phyloP scores from a whole-genome alignment of 345 rosid species.

The Syzygium jambos region DNA sequence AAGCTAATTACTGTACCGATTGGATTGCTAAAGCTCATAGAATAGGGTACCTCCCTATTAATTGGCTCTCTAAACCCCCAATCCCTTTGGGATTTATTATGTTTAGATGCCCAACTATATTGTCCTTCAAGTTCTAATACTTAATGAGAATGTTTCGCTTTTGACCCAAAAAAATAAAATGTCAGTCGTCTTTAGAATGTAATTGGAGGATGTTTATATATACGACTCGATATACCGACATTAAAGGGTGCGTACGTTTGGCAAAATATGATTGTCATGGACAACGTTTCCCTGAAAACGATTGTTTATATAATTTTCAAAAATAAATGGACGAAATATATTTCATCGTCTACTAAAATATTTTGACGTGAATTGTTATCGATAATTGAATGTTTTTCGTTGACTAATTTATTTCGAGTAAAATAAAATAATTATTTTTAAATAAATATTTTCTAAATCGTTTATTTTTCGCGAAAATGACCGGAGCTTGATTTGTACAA shows the following conservation, averaged over 20 bases:
- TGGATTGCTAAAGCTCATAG: not conserved
- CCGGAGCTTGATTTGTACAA: not conserved
- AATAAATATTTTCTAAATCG: rapidly evolving
- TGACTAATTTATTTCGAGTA: rapidly evolving
- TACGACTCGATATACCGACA: not conserved
- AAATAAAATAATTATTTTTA: not conserved
- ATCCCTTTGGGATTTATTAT: not conserved
- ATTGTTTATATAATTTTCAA: not conserved
- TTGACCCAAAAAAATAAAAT: not conserved
- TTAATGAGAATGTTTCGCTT: too few species aligned
- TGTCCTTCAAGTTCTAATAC: not conserved
- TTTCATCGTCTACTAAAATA: rapidly evolving
- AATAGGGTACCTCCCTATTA: too few species aligned
- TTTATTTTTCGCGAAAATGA: too few species aligned
- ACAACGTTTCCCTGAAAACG: not conserved
- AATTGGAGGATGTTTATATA: not conserved
- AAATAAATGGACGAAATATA: not conserved
- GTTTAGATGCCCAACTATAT: not conserved
- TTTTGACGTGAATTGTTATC: not conserved
- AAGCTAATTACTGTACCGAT: not conserved
- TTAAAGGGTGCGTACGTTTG: rapidly evolving
- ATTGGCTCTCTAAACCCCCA: too few species aligned
- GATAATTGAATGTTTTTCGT: not conserved
- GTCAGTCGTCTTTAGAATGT: not conserved
- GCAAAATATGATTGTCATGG: rapidly evolving